A percentile compares a stretch with the other conserved stretches of the same genome.
Evolutionary conservation across 768 basidiomycete genomes (phyloP).

Genomic region (Zangia roseola): DNA sequence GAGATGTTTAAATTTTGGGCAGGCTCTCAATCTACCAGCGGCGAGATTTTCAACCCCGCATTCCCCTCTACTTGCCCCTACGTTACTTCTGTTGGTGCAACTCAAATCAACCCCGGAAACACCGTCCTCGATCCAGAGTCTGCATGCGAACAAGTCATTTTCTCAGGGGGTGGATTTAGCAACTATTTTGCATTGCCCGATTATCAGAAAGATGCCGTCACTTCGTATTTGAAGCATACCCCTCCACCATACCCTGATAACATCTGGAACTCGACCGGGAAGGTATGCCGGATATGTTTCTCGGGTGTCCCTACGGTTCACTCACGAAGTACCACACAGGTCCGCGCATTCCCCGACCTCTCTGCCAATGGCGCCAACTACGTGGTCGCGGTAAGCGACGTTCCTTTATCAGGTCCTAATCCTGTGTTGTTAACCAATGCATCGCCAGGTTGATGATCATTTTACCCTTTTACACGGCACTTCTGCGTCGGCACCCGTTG

Average conservation of each 20-base stretch:
- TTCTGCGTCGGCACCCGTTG: slow-evolving; percentile 31
- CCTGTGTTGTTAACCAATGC: too few relatives aligned
- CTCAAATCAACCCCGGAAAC: slow-evolving; percentile 42
- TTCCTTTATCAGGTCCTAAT: not conserved
- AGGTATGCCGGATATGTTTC: slow-evolving; percentile 21
- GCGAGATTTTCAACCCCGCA: slow-evolving; percentile 50
- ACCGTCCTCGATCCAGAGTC: slow-evolving; percentile 48
- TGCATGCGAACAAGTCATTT: slow-evolving; percentile 42
- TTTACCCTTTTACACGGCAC: slow-evolving; percentile 31
- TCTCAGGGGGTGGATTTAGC: slow-evolving; percentile 47
- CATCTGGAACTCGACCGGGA: too few relatives aligned
- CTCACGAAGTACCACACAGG: slow-evolving; percentile 25
- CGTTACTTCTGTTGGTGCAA: slow-evolving; percentile 49
- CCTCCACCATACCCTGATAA: slow-evolving; percentile 22
- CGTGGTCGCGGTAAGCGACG: slow-evolving; percentile 21
- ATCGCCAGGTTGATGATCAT: slow-evolving; percentile 22
- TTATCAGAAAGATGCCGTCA: slow-evolving; percentile 39
- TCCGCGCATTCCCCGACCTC: slow-evolving; percentile 38
- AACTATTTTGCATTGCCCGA: slow-evolving; percentile 38
- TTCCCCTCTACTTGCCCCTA: slow-evolving; percentile 51
- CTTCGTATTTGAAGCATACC: slow-evolving; percentile 31
- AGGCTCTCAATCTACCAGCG: slow-evolving; percentile 40
- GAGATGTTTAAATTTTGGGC: too few relatives aligned
- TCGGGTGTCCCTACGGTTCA: not conserved
- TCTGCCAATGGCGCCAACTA: slow-evolving; percentile 37